Conservation (phyloP, 768 basidiomycete genomes). For the Hygrophoropsis aurantiaca region DNA sequence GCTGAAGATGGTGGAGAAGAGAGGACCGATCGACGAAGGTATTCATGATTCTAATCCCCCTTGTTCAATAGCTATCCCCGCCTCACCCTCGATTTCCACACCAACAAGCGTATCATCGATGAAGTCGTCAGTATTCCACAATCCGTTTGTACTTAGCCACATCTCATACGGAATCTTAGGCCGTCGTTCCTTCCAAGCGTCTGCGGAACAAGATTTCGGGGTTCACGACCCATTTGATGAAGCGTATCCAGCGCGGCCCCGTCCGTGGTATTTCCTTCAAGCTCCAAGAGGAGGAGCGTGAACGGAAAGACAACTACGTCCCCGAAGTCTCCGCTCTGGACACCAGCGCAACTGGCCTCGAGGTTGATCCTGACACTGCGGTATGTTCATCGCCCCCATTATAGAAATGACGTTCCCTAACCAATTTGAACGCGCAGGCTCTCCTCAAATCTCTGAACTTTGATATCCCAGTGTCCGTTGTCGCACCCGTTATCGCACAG, state of each 20-base stretch:
- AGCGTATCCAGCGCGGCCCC: conserved; percentile 97
- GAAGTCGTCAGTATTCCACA: conserved; percentile 71
- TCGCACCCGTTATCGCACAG: conserved; percentile 58
- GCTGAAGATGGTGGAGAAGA: neutral
- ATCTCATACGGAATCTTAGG: conserved; percentile 41
- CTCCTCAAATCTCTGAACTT: conserved; percentile 93
- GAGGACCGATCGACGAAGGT: neutral
- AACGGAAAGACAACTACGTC: conserved; percentile 99
- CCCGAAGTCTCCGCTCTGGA: conserved; percentile 98
- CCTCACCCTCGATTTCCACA: conserved; percentile 99
- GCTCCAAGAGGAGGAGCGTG: conserved; percentile 98
- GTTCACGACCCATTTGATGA: conserved; percentile 99
- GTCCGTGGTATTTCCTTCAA: conserved; percentile 99
- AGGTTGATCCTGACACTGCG: conserved; percentile 93
- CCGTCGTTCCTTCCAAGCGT: conserved; percentile 95
- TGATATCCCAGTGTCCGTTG: conserved; percentile 80
- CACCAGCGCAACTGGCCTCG: conserved; percentile 66
- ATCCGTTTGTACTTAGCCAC: neutral
- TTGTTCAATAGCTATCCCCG: conserved; percentile 79
- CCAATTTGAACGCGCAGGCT: conserved; percentile 45
- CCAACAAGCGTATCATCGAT: conserved; percentile 98
- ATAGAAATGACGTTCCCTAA: conserved; percentile 1
- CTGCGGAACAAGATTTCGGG: conserved; percentile 99
- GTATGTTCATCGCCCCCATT: conserved; percentile 42
- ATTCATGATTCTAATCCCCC: neutral